These are phyloP conservation scores for Amaranthus cruentus DNA, from an alignment of 148 eudicot genomes.

Conservation along the genomic window DNA sequence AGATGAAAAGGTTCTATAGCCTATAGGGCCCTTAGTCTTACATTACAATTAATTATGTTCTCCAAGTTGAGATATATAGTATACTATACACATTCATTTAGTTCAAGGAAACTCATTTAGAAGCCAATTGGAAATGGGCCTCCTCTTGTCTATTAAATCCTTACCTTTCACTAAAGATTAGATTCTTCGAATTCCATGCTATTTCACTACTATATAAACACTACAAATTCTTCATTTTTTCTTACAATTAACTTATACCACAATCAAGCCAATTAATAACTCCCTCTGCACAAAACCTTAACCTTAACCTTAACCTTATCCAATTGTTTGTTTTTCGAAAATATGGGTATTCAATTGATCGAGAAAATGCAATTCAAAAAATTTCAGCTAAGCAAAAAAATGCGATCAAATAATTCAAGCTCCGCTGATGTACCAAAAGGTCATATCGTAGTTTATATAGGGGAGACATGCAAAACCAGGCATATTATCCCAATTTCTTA, in stretches of 20 bases:
- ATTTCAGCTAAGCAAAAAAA: constrained; percentile 20
- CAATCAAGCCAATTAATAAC: background rate
- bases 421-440: constrained; percentile 37
- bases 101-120: constrained; percentile 16
- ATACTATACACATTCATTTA: too few species aligned
- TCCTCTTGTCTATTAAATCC: constrained; percentile 21
- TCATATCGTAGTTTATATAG: constrained; percentile 47
- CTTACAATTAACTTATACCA: background rate
- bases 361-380: constrained; percentile 18
- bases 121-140: constrained; percentile 30
- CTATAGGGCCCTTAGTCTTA: too few species aligned
- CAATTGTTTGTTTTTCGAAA: background rate
- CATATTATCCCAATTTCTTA: constrained; percentile 43
- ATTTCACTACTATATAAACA: constrained; percentile 12
- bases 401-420: constrained; percentile 4
- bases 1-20: too few species aligned
- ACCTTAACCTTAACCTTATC: background rate
- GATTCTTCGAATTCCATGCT: background rate
- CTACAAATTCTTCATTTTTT: background rate
- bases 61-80: too few species aligned
- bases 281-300: background rate
- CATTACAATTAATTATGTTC: too few species aligned
- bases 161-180: background rate
- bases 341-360: constrained; percentile 29
- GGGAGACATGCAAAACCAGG: constrained; percentile 37